Base-by-base conservation (phyloP, 345 rosid species). In the Microthlaspi erraticum region DNA sequence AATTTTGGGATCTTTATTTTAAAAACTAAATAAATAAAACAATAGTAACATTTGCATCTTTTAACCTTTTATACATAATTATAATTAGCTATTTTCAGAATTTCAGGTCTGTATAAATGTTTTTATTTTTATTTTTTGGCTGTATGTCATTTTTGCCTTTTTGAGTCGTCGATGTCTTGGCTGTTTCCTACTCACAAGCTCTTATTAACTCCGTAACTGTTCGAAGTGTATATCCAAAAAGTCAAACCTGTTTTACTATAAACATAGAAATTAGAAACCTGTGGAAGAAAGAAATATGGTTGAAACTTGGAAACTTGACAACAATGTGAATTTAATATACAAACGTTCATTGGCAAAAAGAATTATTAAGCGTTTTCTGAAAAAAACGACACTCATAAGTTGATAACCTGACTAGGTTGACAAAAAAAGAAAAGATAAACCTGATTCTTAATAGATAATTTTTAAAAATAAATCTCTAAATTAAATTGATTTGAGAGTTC, bases 241-340 rank as follows among this genome's bases (percentile, higher is more conserved):
- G 79, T 76, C 79, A 76, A 70, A 74, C 44, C 38, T 69, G 10
- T 56, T 70, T 69, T 53, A 45, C 59, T 17, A 43, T 17, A 6
- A 31, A 23, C 70, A 36, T 45, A 10, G 55, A 76, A 69, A 76
- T 29, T 69, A 49, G 53, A 55, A 64, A 63, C 7, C 29, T 48
- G 23, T 16, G 39, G n/a, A 63, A 45, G 23, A 55, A 45, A 76
- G 52, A 75, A 55, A 62, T 53, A 45, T 68, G 64, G 60, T 68
- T 76, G 74, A 76, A 76, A 69, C 70, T 75, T 69, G 74, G 12
- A 62, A 62, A 61, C 60, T 44, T 76, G 70, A 68, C 70, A 68
- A 69, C 74, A 10, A 63, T 69, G 64, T 51, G 50, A 34, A 68
- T 75, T 75, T 60, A 68, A 44, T 67, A 44, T 37, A 4, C 1